Evolutionary conservation across 176 grass and related monocot species (phyloP), one percentile per base, ranked within the genome.

Genomic region (Musa itinerans): DNA sequence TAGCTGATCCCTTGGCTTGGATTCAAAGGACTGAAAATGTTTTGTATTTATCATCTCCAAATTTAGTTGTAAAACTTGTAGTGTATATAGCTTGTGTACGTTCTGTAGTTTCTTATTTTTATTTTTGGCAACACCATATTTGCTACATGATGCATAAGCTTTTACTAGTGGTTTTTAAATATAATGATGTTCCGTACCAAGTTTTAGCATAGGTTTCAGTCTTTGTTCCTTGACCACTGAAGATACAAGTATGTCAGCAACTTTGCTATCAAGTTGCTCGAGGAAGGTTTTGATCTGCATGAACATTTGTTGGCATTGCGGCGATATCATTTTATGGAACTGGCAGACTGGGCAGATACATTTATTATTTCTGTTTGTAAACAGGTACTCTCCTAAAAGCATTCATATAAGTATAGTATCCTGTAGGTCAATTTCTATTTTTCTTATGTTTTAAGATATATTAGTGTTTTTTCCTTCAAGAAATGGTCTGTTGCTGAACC

Each of bases 171-270:
- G 34, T 43, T 43, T 43, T 43, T 43, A 43, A 43, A 43, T 43
- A 43, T 43, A 43, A 43, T 43, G 34, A 43, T 43, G 34, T 43
- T 3, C 48, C 7, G 9, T 70, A 70, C 68, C 68, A 51, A 50
- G 34, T 50, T 19, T 43, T n/a, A 50, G 8, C 29, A 49, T 50
- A 49, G 50, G 2, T 70, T 54, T 64, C 34, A 64, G 12, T 20
- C 56, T 24, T 72, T 16, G 7, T 52, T 72, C 57, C 69, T 80
- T 90, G 83, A 90, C 79, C 79, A 65, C 77, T 84, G 68, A 63
- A 98, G 94, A 78, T 98, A 98, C 84, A 89, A 91, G 84, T 98
- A 98, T 80, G 80, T 98, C 68, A 98, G 94, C 90, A 93, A 78
- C 83, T 93, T 98, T 76, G 93, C 94, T 52, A 87, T 93, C 63